phyloP scores from a whole-genome alignment of 116 monocot species.

The Posidonia oceanica region DNA sequence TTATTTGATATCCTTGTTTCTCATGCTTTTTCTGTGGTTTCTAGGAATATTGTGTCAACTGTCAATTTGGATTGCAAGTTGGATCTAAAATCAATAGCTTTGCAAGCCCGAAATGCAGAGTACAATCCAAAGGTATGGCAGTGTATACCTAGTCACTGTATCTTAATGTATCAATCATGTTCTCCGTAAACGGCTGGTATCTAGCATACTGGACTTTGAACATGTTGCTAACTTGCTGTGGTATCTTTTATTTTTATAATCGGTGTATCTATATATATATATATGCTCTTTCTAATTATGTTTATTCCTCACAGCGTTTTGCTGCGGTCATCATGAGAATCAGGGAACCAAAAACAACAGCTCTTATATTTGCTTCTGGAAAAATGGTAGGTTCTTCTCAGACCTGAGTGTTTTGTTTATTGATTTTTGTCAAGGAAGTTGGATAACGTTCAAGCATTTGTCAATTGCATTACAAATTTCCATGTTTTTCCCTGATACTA shows the following conservation, averaged over 20 bases:
- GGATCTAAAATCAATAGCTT: conserved; percentile 45
- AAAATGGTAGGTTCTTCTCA: conserved; percentile 48
- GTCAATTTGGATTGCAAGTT: conserved; percentile 54
- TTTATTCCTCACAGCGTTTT: conserved; percentile 46
- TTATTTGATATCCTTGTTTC: no score
- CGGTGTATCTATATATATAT: background rate
- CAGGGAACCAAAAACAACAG: conserved; percentile 79
- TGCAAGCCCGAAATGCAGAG: conserved; percentile 49
- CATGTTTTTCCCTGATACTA: no score
- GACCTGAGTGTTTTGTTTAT: background rate
- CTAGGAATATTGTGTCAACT: conserved; percentile 53
- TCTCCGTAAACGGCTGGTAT: background rate
- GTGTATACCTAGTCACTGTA: background rate
- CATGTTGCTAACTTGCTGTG: background rate
- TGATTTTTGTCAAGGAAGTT: background rate
- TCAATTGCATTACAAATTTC: no score
- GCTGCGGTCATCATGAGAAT: conserved; percentile 88
- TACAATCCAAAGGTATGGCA: conserved; percentile 44
- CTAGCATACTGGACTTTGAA: background rate
- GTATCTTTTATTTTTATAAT: background rate
- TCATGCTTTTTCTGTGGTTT: background rate
- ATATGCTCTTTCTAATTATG: background rate
- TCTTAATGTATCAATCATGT: background rate
- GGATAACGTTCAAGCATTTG: background rate
- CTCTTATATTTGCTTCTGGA: conserved; percentile 73